Base-by-base conservation (phyloP, 768 basidiomycete species). In the Lactifluus volemus region DNA sequence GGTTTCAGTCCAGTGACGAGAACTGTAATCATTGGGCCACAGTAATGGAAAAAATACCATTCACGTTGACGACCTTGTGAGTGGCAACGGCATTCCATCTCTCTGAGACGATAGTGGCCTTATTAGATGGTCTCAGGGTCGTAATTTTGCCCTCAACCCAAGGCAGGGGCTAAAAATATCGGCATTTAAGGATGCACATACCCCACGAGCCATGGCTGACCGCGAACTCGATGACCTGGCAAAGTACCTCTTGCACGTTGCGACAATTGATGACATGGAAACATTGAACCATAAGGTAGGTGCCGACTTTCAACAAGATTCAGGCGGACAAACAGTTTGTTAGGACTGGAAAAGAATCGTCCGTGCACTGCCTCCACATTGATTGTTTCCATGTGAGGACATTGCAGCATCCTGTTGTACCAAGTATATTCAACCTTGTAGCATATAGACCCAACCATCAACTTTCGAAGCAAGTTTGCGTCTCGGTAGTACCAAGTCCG, bases 131-230 rank as follows among this genome's bases (percentile, higher is more conserved):
- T 39, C 19, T 15, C 34, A 53, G 65, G 68, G 61, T 59, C 83
- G 91, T 15, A 94, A 93, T 69, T 94, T 94, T 72, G 92, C 92
- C 4, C 75, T 94, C 61, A 94, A 96, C 68, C 89, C 90, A 1
- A 79, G 77, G 48, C 84, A 90, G 72, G 92, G 92, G 5, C 77
- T 95, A 42, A 92, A 89, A 72, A 91, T 94, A 30, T 79, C 81
- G 29, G 81, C 92, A 0, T 95, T 89, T 77, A 89, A 86, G 71
- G 80, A 84, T 63, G 88, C 88, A 2, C 85, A 89, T 67, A 88
- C 85, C 9, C 70, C 75, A 10, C 81, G 83, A 65, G 78, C 81
- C 7, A 74, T 75, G 69, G 84, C 79, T 14, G 88, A 94, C 70
- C 78, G 81, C 48, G 90, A 92, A 66, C 76, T 94, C 11, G 74